These are phyloP conservation scores for Helicostylum pulchrum DNA, from an alignment of 192 early-diverging fungal species.

Conservation along the genomic window DNA sequence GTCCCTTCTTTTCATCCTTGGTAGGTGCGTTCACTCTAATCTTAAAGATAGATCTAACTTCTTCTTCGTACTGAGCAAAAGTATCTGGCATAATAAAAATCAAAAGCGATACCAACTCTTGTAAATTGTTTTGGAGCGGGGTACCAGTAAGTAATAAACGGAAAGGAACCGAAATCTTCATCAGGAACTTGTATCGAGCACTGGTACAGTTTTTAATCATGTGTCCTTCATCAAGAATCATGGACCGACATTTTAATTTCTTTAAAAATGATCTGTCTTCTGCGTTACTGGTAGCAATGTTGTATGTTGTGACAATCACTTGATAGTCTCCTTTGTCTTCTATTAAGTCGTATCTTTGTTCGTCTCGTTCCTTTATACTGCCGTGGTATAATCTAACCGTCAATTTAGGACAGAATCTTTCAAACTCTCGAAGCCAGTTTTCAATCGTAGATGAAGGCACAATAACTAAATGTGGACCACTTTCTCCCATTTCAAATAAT, in stretches of 20 bases:
- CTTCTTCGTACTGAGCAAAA: constrained; percentile 60
- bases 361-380: constrained; percentile 48
- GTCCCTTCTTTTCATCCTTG: background rate
- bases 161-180: constrained; percentile 54
- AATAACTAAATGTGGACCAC: constrained; percentile 74
- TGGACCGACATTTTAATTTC: constrained; percentile 54
- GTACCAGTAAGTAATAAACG: constrained; percentile 82
- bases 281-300: constrained; percentile 63
- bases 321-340: constrained; percentile 52
- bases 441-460: constrained; percentile 83
- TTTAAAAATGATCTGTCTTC: constrained; percentile 75
- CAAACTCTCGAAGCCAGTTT: constrained; percentile 91
- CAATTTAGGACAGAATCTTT: constrained; percentile 58
- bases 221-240: constrained; percentile 89
- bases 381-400: constrained; percentile 62
- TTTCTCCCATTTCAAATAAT: constrained; percentile 45
- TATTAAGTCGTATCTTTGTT: constrained; percentile 49
- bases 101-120: constrained; percentile 80
- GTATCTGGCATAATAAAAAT: constrained; percentile 84
- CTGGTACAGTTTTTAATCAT: constrained; percentile 88
- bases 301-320: constrained; percentile 82
- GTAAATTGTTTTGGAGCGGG: constrained; percentile 82
- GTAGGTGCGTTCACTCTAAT: constrained; percentile 37
- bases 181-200: constrained; percentile 74
- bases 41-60: constrained; percentile 57